These are phyloP conservation scores for Brassica juncea DNA, from an alignment of 345 rosid species.

Conservation along the genomic window DNA sequence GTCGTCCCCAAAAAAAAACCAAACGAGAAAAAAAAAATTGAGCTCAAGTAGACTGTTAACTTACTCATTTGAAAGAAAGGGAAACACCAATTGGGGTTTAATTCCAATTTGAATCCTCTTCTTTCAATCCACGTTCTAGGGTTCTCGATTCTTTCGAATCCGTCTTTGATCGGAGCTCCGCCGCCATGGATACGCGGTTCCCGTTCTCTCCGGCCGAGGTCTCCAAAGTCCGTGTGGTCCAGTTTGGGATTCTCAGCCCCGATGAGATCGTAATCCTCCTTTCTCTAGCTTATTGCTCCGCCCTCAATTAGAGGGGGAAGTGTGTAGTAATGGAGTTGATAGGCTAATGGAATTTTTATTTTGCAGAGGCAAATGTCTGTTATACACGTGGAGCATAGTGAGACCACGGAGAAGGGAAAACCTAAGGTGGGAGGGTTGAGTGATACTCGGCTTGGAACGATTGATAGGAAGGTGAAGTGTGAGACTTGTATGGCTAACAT, in stretches of 20 bases:
- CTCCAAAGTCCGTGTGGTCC: conserved; percentile 84
- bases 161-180: conserved; percentile 36
- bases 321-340: too few species aligned
- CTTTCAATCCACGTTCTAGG: conserved; percentile 22
- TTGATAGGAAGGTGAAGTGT: conserved; percentile 87
- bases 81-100: conserved; percentile 1
- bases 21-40: neutral
- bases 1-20: neutral
- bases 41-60: conserved; percentile 32
- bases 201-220: conserved; percentile 95
- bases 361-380: conserved; percentile 99
- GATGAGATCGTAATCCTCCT: conserved; percentile 80
- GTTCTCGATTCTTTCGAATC: conserved; percentile 23
- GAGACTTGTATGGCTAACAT: conserved; percentile 90
- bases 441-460: conserved; percentile 83
- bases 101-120: neutral
- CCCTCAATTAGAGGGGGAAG: neutral
- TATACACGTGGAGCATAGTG: conserved; percentile 80
- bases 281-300: conserved; percentile 20
- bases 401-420: conserved; percentile 92
- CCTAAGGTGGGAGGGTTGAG: conserved; percentile 83
- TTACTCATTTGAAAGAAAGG: conserved; percentile 21
- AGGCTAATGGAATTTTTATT: neutral
- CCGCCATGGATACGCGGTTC: conserved; percentile 66
- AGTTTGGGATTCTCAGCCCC: conserved; percentile 94